phyloP scores from a whole-genome alignment of 345 rosid genomes.

The Syzygium oleosum region DNA sequence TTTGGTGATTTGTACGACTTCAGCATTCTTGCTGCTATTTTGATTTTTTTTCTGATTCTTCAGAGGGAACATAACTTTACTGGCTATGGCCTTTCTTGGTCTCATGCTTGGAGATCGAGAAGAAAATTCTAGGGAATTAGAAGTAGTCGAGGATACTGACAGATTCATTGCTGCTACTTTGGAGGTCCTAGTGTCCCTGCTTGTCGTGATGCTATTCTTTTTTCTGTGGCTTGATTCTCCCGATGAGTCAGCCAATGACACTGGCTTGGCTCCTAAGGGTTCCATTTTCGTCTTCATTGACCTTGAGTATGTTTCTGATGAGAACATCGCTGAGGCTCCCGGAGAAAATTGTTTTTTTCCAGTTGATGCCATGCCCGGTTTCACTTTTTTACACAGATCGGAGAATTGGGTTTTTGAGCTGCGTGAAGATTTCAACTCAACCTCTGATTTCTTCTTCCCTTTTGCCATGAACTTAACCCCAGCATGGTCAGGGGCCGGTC shows the following conservation, averaged over 20 bases:
- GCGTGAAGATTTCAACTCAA: slow-evolving; percentile 8
- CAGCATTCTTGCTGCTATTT: slow-evolving; percentile 4
- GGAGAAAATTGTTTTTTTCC: neutral
- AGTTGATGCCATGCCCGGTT: neutral
- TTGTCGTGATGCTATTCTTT: neutral
- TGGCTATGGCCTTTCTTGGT: slow-evolving; percentile 13
- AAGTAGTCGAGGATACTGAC: neutral
- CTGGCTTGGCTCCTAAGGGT: neutral
- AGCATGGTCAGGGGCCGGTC: neutral
- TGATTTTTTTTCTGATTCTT: slow-evolving; percentile 21
- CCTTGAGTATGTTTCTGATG: neutral
- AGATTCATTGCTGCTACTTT: neutral
- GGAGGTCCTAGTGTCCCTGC: neutral
- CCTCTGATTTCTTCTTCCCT: slow-evolving; percentile 5
- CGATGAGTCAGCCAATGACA: neutral
- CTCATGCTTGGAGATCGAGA: slow-evolving; percentile 14
- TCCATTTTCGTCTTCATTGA: neutral
- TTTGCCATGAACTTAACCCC: neutral
- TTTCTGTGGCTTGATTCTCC: neutral
- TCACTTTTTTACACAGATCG: neutral
- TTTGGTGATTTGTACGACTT: neutral
- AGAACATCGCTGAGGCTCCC: neutral
- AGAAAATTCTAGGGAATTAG: slow-evolving; percentile 6
- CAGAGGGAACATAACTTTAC: slow-evolving; percentile 18
- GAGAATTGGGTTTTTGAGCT: slow-evolving; percentile 8